phyloP scores from a whole-genome alignment of 2,329 filamentous ascomycete genomes.

The Paecilomyces fulvus region DNA sequence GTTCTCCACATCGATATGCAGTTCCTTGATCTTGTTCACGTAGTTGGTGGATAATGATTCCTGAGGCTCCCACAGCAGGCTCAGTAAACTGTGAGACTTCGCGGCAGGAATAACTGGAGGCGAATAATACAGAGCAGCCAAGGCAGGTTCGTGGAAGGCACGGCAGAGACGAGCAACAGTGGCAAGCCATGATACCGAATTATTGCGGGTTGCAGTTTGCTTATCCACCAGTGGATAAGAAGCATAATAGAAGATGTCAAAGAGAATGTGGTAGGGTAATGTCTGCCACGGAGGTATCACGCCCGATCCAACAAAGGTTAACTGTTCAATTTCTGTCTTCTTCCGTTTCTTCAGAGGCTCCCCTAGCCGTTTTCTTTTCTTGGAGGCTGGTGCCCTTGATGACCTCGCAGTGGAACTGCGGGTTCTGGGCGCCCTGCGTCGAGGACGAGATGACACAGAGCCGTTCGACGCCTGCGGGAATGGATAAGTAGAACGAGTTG shows the following conservation, averaged over 20 bases:
- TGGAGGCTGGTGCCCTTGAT: conserved; percentile 10
- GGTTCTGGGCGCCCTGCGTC: conserved; percentile 11
- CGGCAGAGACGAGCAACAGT: conserved; percentile 55
- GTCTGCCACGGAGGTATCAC: conserved; percentile 50
- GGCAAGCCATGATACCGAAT: conserved; percentile 51
- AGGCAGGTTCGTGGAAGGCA: conserved; percentile 61
- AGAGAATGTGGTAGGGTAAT: conserved; percentile 61
- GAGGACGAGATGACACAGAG: conserved; percentile 4
- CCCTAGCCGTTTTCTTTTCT: conserved; percentile 10
- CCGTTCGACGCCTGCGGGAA: conserved; percentile 5
- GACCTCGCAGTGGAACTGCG: conserved; percentile 13
- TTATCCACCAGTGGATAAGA: conserved; percentile 47
- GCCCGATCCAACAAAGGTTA: conserved; percentile 15
- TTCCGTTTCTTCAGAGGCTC: conserved; percentile 18
- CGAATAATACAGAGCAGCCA: conserved; percentile 62
- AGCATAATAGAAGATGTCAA: conserved; percentile 61
- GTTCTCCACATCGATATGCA: conserved; percentile 60
- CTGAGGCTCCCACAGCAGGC: conserved; percentile 49
- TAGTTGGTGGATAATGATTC: conserved; percentile 53
- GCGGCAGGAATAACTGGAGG: conserved; percentile 53
- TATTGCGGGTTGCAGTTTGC: conserved; percentile 12
- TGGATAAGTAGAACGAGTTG: conserved; percentile 3
- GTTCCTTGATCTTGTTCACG: conserved; percentile 58
- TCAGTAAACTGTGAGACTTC: conserved; percentile 41
- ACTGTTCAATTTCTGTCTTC: conserved; percentile 13